Conservation (phyloP, 1,139 yeast genomes). For the Taiozyma sp. region DNA sequence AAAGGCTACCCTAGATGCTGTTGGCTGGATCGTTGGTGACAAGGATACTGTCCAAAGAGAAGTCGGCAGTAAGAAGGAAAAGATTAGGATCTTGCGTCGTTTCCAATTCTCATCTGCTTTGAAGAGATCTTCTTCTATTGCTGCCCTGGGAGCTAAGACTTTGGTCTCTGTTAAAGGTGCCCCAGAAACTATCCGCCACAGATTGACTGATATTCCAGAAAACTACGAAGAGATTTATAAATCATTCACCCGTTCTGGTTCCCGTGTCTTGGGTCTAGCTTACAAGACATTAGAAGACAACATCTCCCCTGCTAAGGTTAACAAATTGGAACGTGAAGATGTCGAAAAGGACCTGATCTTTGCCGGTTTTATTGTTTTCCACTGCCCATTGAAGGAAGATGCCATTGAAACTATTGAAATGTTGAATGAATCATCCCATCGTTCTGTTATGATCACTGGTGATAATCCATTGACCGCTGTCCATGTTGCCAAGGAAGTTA, state of each 20-base stretch:
- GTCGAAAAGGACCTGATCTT: slow-evolving; percentile 72
- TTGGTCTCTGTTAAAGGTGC: slow-evolving; percentile 97
- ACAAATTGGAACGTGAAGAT: slow-evolving; percentile 58
- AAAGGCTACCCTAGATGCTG: slow-evolving; percentile 86
- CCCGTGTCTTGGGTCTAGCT: slow-evolving; percentile 93
- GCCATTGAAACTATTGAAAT: slow-evolving; percentile 86
- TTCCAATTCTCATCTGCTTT: slow-evolving; percentile 96
- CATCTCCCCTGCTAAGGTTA: slow-evolving; percentile 45
- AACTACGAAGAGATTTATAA: slow-evolving; percentile 84
- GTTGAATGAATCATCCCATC: slow-evolving; percentile 93
- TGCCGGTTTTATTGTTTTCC: slow-evolving; percentile 95
- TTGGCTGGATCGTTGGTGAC: slow-evolving; percentile 78
- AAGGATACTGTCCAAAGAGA: slow-evolving; percentile 60
- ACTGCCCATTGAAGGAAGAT: slow-evolving; percentile 92
- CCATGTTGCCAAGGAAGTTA: slow-evolving; percentile 94
- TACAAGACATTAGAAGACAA: slow-evolving; percentile 63
- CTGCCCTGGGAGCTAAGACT: slow-evolving; percentile 54
- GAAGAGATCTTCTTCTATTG: slow-evolving; percentile 90
- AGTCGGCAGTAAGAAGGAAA: slow-evolving; percentile 36
- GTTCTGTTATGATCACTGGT: slow-evolving; percentile 97
- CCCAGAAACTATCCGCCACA: slow-evolving; percentile 89
- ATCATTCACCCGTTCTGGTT: slow-evolving; percentile 90
- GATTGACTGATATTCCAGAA: slow-evolving; percentile 68
- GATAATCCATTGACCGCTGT: slow-evolving; percentile 98
- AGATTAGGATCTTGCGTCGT: slow-evolving; percentile 76